phyloP scores from a whole-genome alignment of 345 rosid species.

The Aegle marmelos region DNA sequence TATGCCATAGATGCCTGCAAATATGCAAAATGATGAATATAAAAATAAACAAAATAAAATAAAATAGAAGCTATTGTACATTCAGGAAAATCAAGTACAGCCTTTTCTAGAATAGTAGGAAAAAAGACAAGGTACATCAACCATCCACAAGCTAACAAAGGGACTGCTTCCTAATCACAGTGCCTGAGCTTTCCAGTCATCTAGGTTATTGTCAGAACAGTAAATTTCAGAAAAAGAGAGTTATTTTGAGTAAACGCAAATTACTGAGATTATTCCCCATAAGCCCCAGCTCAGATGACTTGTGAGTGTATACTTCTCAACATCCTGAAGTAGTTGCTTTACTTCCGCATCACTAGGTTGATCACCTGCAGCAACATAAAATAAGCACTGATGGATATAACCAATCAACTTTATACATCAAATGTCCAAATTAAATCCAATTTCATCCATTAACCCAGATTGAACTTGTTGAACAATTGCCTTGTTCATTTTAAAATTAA shows the following conservation, averaged over 20 bases:
- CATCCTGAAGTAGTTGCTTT: constrained; percentile 36
- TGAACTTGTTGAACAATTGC: background rate
- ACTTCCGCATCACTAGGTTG: constrained; percentile 34
- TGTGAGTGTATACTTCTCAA: constrained; percentile 55
- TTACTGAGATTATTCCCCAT: constrained; percentile 70
- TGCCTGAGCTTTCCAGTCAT: background rate
- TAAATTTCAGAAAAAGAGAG: background rate
- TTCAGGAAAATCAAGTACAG: background rate
- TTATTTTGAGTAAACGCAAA: background rate
- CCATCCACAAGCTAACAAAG: background rate
- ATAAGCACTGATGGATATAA: constrained; percentile 14
- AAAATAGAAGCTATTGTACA: background rate
- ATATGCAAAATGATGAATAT: background rate
- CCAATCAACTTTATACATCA: background rate
- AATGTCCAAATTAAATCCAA: constrained; percentile 1
- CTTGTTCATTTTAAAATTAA: constrained; percentile 6
- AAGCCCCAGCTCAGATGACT: constrained; percentile 65
- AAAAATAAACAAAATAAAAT: background rate
- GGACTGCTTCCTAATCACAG: background rate
- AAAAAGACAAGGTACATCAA: background rate
- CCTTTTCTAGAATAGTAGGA: background rate
- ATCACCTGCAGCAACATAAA: constrained; percentile 32
- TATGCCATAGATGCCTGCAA: background rate
- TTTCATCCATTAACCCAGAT: background rate
- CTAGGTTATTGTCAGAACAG: background rate